Percentiles rank a stretch among this genome's conserved stretches.
Conservation (phyloP, 176 grass and related monocot species). For the Melocanna baccifera region DNA sequence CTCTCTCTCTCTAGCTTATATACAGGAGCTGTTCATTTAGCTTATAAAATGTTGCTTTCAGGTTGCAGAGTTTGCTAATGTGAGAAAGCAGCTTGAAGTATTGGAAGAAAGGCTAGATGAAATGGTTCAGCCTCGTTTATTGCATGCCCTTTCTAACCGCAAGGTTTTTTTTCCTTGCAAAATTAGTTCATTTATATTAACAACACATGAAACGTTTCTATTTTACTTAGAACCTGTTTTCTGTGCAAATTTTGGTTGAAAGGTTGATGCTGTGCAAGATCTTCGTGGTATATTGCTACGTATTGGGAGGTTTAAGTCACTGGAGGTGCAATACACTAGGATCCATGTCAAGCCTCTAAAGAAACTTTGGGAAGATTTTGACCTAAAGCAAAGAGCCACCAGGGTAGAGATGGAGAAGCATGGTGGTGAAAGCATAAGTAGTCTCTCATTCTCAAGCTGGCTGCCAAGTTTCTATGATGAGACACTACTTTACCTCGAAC, state of each 20-base stretch:
- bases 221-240: slow-evolving; percentile 30
- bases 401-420: slow-evolving; percentile 69
- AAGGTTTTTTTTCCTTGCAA: slow-evolving; percentile 49
- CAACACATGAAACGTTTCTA: slow-evolving; percentile 5
- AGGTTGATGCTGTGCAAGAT: slow-evolving; percentile 92
- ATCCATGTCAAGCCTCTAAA: slow-evolving; percentile 90
- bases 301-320: slow-evolving; percentile 89
- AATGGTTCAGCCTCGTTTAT: slow-evolving; percentile 88
- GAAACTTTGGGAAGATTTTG: slow-evolving; percentile 98
- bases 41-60: slow-evolving; percentile 40
- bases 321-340: slow-evolving; percentile 89
- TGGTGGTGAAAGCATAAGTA: slow-evolving; percentile 52
- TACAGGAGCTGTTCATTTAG: slow-evolving; percentile 1
- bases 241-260: slow-evolving; percentile 28
- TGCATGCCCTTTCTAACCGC: slow-evolving; percentile 89
- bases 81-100: slow-evolving; percentile 97
- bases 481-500: slow-evolving; percentile 91
- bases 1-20: neutral
- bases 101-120: slow-evolving; percentile 93
- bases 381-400: slow-evolving; percentile 67
- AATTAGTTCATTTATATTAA: slow-evolving; percentile 6
- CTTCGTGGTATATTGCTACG: slow-evolving; percentile 83
- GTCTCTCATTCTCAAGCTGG: slow-evolving; percentile 86
- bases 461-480: slow-evolving; percentile 98
- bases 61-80: slow-evolving; percentile 99